phyloP scores from a whole-genome alignment of 805 yeast species.

The Starmerella sp. region DNA sequence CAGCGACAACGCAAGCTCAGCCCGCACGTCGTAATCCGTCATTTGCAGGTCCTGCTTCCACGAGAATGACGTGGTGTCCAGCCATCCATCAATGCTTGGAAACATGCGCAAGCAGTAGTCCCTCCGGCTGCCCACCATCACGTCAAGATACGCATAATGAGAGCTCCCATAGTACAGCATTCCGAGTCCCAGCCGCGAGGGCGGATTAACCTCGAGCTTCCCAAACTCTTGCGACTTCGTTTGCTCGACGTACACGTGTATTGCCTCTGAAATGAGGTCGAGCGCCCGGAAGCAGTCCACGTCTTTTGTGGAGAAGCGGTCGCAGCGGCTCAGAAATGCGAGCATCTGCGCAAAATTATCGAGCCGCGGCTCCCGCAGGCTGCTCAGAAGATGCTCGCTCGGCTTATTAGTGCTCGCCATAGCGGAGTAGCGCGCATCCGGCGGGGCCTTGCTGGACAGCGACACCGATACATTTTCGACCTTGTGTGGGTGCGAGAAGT shows the following conservation, averaged over 20 bases:
- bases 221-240: conserved; percentile 22
- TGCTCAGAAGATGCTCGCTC: conserved; percentile 22
- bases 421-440: conserved; percentile 21
- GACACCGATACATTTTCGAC: conserved; percentile 25
- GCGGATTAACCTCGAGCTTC: conserved; percentile 26
- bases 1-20: conserved; percentile 27
- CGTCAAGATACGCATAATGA: conserved; percentile 21
- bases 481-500: conserved; percentile 16
- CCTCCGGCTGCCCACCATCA: conserved; percentile 18
- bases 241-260: conserved; percentile 14
- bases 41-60: conserved; percentile 11
- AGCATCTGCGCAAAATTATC: conserved; percentile 28
- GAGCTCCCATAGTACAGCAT: conserved; percentile 26
- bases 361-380: conserved; percentile 27
- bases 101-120: conserved; percentile 16
- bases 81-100: conserved; percentile 13
- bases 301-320: conserved; percentile 27
- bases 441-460: conserved; percentile 22
- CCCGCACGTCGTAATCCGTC: conserved; percentile 22
- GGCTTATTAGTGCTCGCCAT: conserved; percentile 22
- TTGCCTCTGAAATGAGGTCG: conserved; percentile 27
- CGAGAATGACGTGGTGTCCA: conserved; percentile 5
- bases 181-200: conserved; percentile 26
- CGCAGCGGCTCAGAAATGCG: conserved; percentile 28
- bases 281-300: conserved; percentile 30